A percentile compares a stretch with the other conserved stretches of the same genome.
phyloP scores from a whole-genome alignment of 106 monocot species.

The Acorus calamus region DNA sequence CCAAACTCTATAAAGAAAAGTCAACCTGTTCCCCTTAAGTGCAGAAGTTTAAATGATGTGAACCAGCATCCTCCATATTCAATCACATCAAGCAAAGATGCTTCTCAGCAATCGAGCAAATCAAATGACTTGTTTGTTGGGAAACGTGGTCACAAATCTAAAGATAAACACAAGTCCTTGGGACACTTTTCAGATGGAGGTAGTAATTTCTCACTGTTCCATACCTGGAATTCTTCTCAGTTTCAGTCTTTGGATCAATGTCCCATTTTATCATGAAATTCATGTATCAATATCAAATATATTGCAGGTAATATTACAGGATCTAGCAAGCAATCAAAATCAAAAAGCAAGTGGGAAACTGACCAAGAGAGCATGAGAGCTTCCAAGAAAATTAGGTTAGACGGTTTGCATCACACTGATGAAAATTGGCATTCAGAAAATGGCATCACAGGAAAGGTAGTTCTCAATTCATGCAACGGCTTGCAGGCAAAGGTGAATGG shows the following conservation, averaged over 20 bases:
- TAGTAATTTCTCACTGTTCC: slow-evolving; percentile 10
- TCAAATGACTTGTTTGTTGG: slow-evolving; percentile 21
- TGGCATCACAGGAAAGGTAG: slow-evolving; percentile 19
- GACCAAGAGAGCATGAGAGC: slow-evolving; percentile 32
- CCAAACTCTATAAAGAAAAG: slow-evolving; percentile 18
- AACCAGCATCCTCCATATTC: slow-evolving; percentile 16
- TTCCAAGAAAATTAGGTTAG: slow-evolving; percentile 60
- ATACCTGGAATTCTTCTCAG: slow-evolving; percentile 10
- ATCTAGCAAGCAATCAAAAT: slow-evolving; percentile 32
- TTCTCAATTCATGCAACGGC: slow-evolving; percentile 6
- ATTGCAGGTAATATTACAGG: slow-evolving; percentile 44
- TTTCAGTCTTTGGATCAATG: background rate
- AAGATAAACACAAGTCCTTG: slow-evolving; percentile 26
- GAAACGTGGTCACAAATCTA: slow-evolving; percentile 26
- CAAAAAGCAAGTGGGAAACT: slow-evolving; percentile 49
- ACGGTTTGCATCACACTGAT: slow-evolving; percentile 13
- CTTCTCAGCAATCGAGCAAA: slow-evolving; percentile 16
- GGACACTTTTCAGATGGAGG: slow-evolving; percentile 46
- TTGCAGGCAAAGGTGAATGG: slow-evolving; percentile 14
- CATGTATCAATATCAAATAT: background rate
- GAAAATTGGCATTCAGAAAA: slow-evolving; percentile 24
- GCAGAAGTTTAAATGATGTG: slow-evolving; percentile 26
- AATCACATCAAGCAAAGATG: slow-evolving; percentile 19
- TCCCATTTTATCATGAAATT: background rate
- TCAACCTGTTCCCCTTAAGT: slow-evolving; percentile 16